phyloP scores from a whole-genome alignment of 306 rosid species.

The Potentilla sterilis region DNA sequence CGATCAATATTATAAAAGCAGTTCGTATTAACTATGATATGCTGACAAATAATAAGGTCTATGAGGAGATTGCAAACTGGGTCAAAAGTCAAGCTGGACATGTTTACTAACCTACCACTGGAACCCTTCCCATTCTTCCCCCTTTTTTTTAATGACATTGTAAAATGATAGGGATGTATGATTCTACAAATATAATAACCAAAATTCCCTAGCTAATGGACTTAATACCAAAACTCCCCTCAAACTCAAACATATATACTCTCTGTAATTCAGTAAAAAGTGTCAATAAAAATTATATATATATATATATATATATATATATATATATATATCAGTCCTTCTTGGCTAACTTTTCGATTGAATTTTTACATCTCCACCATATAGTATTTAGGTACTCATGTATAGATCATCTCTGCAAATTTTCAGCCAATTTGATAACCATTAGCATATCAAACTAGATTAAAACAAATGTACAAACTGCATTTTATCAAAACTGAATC shows the following conservation, averaged over 20 bases:
- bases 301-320: too few species aligned
- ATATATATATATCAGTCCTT: too few species aligned
- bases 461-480: too few species aligned
- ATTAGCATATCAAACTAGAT: too few species aligned
- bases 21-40: neutral
- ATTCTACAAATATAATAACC: neutral
- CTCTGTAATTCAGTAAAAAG: neutral
- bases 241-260: neutral
- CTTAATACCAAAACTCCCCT: neutral
- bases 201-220: neutral
- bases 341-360: too few species aligned
- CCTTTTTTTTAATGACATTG: neutral
- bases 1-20: neutral
- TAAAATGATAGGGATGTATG: neutral
- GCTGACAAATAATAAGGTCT: neutral
- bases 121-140: neutral
- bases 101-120: neutral
- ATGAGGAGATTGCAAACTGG: neutral
- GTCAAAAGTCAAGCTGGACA: neutral
- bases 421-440: too few species aligned
- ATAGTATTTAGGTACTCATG: too few species aligned
- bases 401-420: too few species aligned
- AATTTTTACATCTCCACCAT: too few species aligned
- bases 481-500: too few species aligned
- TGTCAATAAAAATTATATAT: too few species aligned